Base-by-base conservation (phyloP, 768 basidiomycete species). In the Macrolepiota albuminosa region DNA sequence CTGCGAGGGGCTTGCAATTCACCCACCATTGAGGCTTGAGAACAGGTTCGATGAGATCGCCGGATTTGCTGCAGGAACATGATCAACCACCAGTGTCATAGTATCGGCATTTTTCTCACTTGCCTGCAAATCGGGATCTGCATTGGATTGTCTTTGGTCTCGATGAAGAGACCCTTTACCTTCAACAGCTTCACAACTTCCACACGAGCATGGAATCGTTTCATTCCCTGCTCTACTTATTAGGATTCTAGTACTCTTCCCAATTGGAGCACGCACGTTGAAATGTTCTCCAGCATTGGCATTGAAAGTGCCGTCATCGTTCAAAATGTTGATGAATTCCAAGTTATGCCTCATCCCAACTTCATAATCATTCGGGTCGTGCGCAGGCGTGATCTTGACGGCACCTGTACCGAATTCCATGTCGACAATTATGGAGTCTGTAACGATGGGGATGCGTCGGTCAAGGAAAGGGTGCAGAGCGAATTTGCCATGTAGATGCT, bases 21-120 rank as follows among this genome's bases (percentile, higher is more conserved):
- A 99, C 89, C 95, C 96, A 99, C 97, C 97, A 99, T 70, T 99
- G 97, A 0, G 97, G 97, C 73, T 97, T 98, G 67, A 98, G 77
- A 24, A 98, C 77, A 2, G 92, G 89, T 73, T 99, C 97, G 64
- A 98, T 97, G 56, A 99, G 73, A 70, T 99, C 97, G 1, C 96
- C 96, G 3, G 94, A 97, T 82, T 97, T 96, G 66, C 91, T 96
- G 64, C 3, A 31, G 33, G 31, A 14, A n/a, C 18, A 40, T 8
- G 21, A 21, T 68, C 2, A 65, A 61, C 56, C 11, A 10, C n/a
- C 9, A 4, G 1, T 39, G 24, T 14, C 43, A 16, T 5, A 45
- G 57, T 11, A 9, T 31, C 10, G 14, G 13, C 40, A 45, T 13
- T 9, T 37, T 57, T 26, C 37, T 24, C 8, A 70, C 84, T 58